A percentile compares a stretch with the other conserved stretches of the same genome.
These are phyloP conservation scores for Elsinoe perseae DNA, from an alignment of 2,329 filamentous ascomycete genomes.

Conservation along the genomic window DNA sequence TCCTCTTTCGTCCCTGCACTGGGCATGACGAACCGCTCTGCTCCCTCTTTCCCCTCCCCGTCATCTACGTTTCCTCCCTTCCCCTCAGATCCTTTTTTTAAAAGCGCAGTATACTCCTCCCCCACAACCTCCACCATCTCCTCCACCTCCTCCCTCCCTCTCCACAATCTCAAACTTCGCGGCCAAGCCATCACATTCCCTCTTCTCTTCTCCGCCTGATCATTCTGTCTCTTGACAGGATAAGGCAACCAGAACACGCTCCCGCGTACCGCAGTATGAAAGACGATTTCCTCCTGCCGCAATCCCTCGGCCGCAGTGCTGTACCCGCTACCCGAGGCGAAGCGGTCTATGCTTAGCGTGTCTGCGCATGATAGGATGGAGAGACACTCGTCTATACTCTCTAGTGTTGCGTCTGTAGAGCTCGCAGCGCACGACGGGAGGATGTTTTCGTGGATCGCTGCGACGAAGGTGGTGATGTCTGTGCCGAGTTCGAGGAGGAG, in stretches of 20 bases:
- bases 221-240: constrained; percentile 62
- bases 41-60: neutral
- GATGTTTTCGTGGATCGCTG: constrained; percentile 90
- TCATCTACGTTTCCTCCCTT: constrained; percentile 24
- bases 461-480: constrained; percentile 82
- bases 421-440: constrained; percentile 67
- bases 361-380: constrained; percentile 83
- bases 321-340: constrained; percentile 45
- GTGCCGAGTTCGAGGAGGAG: constrained; percentile 92
- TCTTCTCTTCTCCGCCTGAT: constrained; percentile 26
- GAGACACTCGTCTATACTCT: constrained; percentile 77
- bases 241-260: constrained; percentile 75
- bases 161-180: constrained; percentile 73
- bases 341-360: constrained; percentile 67
- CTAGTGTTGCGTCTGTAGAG: constrained; percentile 55
- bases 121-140: constrained; percentile 62
- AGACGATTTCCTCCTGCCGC: constrained; percentile 88
- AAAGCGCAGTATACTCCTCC: constrained; percentile 39
- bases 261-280: constrained; percentile 82
- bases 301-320: constrained; percentile 58
- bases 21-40: neutral
- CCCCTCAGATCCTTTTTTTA: constrained; percentile 33
- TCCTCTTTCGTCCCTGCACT: neutral
- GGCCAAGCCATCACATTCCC: constrained; percentile 87
- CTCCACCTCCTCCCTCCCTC: constrained; percentile 72